phyloP scores from a whole-genome alignment of 208 protist genomes.

The Phytomonas sp. region DNA sequence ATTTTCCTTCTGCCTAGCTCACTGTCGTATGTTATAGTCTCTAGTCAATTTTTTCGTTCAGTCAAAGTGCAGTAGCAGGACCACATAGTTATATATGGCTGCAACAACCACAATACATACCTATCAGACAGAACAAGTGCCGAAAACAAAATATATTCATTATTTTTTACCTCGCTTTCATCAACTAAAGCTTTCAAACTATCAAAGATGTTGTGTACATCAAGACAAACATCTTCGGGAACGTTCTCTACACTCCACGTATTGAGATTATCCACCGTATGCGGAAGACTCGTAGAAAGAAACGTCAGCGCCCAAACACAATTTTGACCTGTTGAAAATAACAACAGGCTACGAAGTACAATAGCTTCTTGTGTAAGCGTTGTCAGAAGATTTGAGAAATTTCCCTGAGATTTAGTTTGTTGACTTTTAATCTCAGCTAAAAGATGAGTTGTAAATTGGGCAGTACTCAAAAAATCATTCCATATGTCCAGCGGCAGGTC shows the following conservation, averaged over 20 bases:
- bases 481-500: not conserved
- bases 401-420: not conserved
- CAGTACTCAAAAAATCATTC: not conserved
- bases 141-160: not conserved
- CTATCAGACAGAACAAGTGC: conserved; percentile 8
- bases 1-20: not conserved
- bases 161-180: conserved; percentile 10
- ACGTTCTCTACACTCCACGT: not conserved
- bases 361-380: conserved; percentile 2
- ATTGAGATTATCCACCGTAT: not conserved
- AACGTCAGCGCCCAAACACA: not conserved
- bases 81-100: conserved; percentile 20
- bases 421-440: not conserved
- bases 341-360: not conserved
- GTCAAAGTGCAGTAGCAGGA: not conserved
- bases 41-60: not conserved
- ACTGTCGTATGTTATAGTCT: not conserved
- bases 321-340: not conserved
- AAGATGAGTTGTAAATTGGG: not conserved
- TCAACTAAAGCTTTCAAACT: not conserved
- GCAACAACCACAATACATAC: conserved; percentile 18
- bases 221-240: not conserved
- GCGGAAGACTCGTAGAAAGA: not conserved
- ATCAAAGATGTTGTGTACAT: not conserved
- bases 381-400: not conserved